Conservation (phyloP, 768 basidiomycete genomes). For the Paxillus involutus region DNA sequence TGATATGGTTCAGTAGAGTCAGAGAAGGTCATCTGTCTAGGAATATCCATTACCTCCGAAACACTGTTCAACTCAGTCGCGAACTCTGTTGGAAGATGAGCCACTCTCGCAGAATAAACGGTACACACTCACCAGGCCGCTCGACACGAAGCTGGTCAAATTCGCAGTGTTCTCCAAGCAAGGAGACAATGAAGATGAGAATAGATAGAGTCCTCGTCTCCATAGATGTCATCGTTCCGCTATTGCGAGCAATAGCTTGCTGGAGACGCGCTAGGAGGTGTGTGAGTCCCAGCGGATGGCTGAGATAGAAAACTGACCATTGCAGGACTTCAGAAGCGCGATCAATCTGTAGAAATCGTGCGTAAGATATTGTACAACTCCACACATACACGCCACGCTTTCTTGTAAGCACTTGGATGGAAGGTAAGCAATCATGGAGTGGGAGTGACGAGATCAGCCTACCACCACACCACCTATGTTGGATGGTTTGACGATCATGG, state of each 20-base stretch:
- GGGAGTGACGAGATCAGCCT: conserved; percentile 14
- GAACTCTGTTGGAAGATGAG: conserved; percentile 41
- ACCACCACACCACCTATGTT: conserved; percentile 66
- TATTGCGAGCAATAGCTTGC: conserved; percentile 47
- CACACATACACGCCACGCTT: conserved; percentile 89
- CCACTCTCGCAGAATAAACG: not conserved
- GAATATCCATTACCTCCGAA: conserved; percentile 41
- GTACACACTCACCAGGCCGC: conserved; percentile 48
- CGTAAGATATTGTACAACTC: conserved; percentile 80
- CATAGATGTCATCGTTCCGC: conserved; percentile 40
- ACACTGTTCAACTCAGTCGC: conserved; percentile 57
- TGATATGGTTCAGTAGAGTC: conserved; percentile 25
- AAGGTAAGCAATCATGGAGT: not conserved
- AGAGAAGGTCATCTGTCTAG: not conserved
- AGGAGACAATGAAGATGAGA: conserved; percentile 79
- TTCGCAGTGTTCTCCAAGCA: conserved; percentile 87
- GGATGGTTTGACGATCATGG: conserved; percentile 90
- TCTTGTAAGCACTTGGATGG: conserved; percentile 76
- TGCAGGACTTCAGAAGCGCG: conserved; percentile 82
- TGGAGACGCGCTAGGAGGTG: conserved; percentile 56
- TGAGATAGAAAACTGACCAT: conserved; percentile 43
- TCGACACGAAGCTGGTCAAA: conserved; percentile 76
- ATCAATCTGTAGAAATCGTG: conserved; percentile 81
- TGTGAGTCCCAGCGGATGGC: conserved; percentile 3
- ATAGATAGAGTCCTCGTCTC: conserved; percentile 62